Base-by-base conservation (phyloP, 371 early-diverging fungal genomes). In the Encephalitozoon romaleae region DNA sequence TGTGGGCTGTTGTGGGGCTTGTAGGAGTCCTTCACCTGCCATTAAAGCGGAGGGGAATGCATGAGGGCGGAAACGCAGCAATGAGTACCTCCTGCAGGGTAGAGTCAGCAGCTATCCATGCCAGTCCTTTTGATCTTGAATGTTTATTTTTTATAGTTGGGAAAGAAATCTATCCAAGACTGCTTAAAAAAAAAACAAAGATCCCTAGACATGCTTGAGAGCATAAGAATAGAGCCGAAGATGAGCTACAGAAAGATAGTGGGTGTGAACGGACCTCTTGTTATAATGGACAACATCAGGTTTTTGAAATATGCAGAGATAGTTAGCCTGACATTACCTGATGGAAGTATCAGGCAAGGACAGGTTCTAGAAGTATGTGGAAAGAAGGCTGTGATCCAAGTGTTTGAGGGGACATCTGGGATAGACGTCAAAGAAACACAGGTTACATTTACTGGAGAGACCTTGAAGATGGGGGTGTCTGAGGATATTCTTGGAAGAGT, bases 401-500 rank as follows among this genome's bases (percentile, higher is more conserved):
- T 98, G 64, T 99, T 97, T 85, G 98, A 99, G 87, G 98, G 99
- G 49, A 99, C 98, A 2, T 81, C 93, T 12, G 99, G 98, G 67
- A 91, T 99, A 71, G 98, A 99, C 86, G 91, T 93, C 64, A 95
- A 94, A 86, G 88, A 90, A 49, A 96, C 98, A 25, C 91, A 92
- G 54, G 94, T 93, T 30, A 93, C 92, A 81, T 98, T 99, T 85
- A 93, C 95, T 4, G 98, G 98, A 63, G 92, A 96, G 81, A 92
- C 93, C 32, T 89, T 95, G 65, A 93, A 93, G 83, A 94, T 98
- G 86, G 93, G 94, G 21, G 96, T 99, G 25, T 92, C 93, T 42
- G 97, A 98, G 86, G 99, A 98, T 84, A 94, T 98, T 92, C 88
- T 99, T 82, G 99, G 99, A 72, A 91, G 99, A 81, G 90, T 96